Evolutionary conservation across 331 rosid genomes (phyloP).

Genomic region (Malus hybrid): DNA sequence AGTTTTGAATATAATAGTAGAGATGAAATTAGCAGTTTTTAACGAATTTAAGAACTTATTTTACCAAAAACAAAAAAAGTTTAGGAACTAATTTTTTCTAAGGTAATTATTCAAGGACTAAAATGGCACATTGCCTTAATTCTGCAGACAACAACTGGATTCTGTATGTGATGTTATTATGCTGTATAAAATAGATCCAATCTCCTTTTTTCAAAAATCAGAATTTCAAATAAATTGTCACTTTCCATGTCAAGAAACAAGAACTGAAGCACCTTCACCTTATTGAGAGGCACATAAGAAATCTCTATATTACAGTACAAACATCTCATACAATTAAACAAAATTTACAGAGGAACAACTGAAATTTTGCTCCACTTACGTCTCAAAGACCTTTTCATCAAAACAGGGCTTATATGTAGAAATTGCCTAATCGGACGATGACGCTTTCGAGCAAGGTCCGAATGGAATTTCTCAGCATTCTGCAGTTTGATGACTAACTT

Average conservation of each 20-base stretch:
- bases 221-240: neutral
- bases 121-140: too few relatives aligned
- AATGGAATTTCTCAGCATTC: neutral
- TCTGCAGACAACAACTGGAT: neutral
- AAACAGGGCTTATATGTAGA: constrained; percentile 21
- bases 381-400: constrained; percentile 26
- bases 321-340: neutral
- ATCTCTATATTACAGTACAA: neutral
- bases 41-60: too few relatives aligned
- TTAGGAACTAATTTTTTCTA: too few relatives aligned
- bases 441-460: neutral
- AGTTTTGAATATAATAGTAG: too few relatives aligned
- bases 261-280: too few relatives aligned
- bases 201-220: neutral
- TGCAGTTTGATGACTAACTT: neutral
- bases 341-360: neutral
- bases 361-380: constrained; percentile 6
- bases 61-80: too few relatives aligned
- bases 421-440: constrained; percentile 7
- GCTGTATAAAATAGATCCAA: neutral
- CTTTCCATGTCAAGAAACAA: neutral
- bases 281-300: neutral
- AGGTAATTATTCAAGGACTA: too few relatives aligned
- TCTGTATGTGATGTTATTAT: neutral
- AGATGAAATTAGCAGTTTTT: too few relatives aligned